Percentiles rank a stretch among this genome's conserved stretches.
phyloP scores from a whole-genome alignment of 192 early-diverging fungal species.

The Coemansia sp. region DNA sequence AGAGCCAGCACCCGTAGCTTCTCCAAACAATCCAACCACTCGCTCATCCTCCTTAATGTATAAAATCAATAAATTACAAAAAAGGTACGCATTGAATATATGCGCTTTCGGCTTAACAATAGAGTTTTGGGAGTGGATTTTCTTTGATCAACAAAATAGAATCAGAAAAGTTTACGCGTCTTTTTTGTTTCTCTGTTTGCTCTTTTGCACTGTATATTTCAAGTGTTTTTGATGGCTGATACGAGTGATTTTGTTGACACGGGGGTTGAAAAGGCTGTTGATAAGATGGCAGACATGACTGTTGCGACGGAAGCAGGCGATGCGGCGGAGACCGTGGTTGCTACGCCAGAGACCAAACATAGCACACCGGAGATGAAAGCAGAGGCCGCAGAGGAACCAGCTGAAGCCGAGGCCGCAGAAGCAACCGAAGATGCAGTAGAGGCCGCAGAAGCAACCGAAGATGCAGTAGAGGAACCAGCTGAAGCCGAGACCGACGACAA shows the following conservation, averaged over 20 bases:
- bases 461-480: constrained; percentile 1
- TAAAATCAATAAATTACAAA: no score
- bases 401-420: no score
- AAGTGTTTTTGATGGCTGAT: not conserved
- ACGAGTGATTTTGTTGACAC: not conserved
- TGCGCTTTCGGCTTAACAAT: no score
- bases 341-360: not conserved
- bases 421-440: not conserved
- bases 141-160: no score
- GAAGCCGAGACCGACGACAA: not conserved
- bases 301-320: not conserved
- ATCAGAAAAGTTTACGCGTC: no score
- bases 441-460: constrained; percentile 4
- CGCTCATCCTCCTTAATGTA: not conserved
- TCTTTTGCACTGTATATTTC: not conserved
- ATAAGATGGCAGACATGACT: not conserved
- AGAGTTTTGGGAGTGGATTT: no score
- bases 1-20: not conserved
- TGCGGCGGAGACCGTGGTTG: not conserved
- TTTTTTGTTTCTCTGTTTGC: not conserved
- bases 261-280: not conserved
- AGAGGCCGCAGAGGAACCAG: not conserved
- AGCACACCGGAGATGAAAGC: not conserved
- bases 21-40: not conserved
- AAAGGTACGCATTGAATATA: no score